Percentiles rank a stretch among this genome's conserved stretches.
Evolutionary conservation across 2,329 filamentous ascomycete genomes (phyloP).

Genomic region (Tolypocladium amazonense): DNA sequence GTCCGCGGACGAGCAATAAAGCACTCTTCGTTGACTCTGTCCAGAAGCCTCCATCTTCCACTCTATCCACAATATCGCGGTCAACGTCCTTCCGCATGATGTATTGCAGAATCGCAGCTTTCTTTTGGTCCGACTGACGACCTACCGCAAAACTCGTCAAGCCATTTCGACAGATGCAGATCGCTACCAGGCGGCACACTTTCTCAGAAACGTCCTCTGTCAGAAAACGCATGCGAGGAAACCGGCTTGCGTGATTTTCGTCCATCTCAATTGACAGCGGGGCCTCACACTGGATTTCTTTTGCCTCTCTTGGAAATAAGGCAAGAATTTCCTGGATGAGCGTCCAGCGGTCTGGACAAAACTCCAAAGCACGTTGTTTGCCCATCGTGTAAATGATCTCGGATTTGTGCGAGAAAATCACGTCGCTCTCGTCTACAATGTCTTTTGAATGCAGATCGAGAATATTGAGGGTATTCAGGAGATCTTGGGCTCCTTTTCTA

Average conservation of each 20-base stretch:
- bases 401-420: conserved; percentile 46
- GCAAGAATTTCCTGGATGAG: conserved; percentile 41
- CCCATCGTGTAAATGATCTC: conserved; percentile 54
- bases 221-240: conserved; percentile 38
- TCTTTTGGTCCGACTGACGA: conserved; percentile 15
- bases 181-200: conserved; percentile 21
- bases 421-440: conserved; percentile 53
- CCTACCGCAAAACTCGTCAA: conserved; percentile 26
- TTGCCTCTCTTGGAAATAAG: conserved; percentile 23
- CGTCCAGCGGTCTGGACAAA: conserved; percentile 43
- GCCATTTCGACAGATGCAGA: conserved; percentile 30
- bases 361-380: conserved; percentile 33
- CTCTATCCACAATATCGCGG: conserved; percentile 14
- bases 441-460: conserved; percentile 35
- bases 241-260: conserved; percentile 19
- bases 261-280: conserved; percentile 30
- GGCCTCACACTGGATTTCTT: conserved; percentile 14
- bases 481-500: conserved; percentile 11
- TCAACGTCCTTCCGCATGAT: conserved; percentile 23
- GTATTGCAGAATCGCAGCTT: conserved; percentile 26
- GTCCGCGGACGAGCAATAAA: conserved; percentile 37
- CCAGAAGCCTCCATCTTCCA: conserved; percentile 27
- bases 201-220: conserved; percentile 13
- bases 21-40: conserved; percentile 15
- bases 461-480: conserved; percentile 31